Evolutionary conservation across 2,329 filamentous ascomycete genomes (phyloP), one percentile per base, ranked within the genome.

Genomic region (Fonsecaea monophora): DNA sequence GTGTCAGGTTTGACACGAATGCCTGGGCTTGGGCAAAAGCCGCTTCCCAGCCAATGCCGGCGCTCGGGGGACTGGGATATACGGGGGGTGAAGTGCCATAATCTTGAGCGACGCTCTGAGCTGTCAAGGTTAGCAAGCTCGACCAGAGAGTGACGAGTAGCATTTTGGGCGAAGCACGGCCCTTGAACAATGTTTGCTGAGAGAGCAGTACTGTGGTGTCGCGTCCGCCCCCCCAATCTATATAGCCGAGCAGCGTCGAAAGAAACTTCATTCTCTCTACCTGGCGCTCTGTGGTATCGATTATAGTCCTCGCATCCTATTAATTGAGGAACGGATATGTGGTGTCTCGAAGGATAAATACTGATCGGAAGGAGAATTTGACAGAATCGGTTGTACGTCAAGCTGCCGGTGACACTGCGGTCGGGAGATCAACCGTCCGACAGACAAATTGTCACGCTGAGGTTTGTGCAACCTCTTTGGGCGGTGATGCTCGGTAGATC

Each of bases 1-100:
- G 70, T 1, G 79, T 81, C 57, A 83, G 71, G 48, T 79, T 74
- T 0, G 75, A 74, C 13, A 82, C 77, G 13, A 82, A 73, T 1
- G 71, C 73, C 64, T 73, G 75, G 2, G 81, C 81, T 64, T 79
- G 77, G 12, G 70, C 60, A 40, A 78, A 77, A 0, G 78, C 78
- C 13, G 70, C 68, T 32, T 75, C 74, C 79, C 79, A 81, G 5
- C 78, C 78, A 10, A 75, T 68, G 4, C 75, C 76, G 9, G 67
- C 66, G 4, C 62, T 67, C 15, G 65, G 45, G n/a, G 71, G 70
- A 13, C 63, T 68, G 12, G 70, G 69, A 25, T 72, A 72, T 12
- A 72, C 64, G 32, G 70, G 67, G 32, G 68, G 66, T 8, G 68
- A 67, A 2, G 56, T 60, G 55, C 50, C 42, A 42, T 62, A 60